Percentiles rank a stretch among this genome's conserved stretches.
phyloP scores from a whole-genome alignment of 1,139 yeast species.

The Zhuliangozyma parablackwelliae region DNA sequence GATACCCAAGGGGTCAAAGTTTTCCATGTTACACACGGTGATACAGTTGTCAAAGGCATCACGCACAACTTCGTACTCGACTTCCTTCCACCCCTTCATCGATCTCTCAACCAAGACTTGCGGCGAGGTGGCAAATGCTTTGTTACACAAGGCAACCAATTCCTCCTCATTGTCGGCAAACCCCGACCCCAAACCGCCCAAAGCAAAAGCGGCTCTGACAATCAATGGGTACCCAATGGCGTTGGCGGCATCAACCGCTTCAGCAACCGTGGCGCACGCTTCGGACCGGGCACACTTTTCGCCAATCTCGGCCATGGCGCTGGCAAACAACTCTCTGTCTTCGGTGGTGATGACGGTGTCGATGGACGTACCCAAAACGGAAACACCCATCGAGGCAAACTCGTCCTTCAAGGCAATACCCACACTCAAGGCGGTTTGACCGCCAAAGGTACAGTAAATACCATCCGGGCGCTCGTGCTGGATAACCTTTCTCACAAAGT shows the following conservation, averaged over 20 bases:
- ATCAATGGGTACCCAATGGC: slow-evolving; percentile 91
- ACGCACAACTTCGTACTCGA: slow-evolving; percentile 97
- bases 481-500: slow-evolving; percentile 87
- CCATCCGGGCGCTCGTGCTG: slow-evolving; percentile 97
- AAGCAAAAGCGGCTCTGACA: slow-evolving; percentile 95
- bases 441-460: slow-evolving; percentile 91
- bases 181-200: slow-evolving; percentile 98
- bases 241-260: slow-evolving; percentile 84
- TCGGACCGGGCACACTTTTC: slow-evolving; percentile 95
- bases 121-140: slow-evolving; percentile 84
- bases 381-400: slow-evolving; percentile 83
- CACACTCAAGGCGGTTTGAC: slow-evolving; percentile 95
- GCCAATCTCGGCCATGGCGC: slow-evolving; percentile 87
- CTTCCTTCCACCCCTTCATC: slow-evolving; percentile 98
- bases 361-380: slow-evolving; percentile 96
- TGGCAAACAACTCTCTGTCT: slow-evolving; percentile 93
- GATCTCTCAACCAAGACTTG: slow-evolving; percentile 96
- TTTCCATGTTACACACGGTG: slow-evolving; percentile 98
- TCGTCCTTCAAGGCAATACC: slow-evolving; percentile 97
- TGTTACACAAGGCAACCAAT: slow-evolving; percentile 27
- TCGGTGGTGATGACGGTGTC: slow-evolving; percentile 92
- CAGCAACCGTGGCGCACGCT: slow-evolving; percentile 92
- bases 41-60: slow-evolving; percentile 96
- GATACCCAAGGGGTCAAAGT: slow-evolving; percentile 95
- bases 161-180: slow-evolving; percentile 83